Evolutionary conservation across 2,329 filamentous ascomycete genomes (phyloP), one percentile per base, ranked within the genome.

Genomic region (Cercospora berteroae): DNA sequence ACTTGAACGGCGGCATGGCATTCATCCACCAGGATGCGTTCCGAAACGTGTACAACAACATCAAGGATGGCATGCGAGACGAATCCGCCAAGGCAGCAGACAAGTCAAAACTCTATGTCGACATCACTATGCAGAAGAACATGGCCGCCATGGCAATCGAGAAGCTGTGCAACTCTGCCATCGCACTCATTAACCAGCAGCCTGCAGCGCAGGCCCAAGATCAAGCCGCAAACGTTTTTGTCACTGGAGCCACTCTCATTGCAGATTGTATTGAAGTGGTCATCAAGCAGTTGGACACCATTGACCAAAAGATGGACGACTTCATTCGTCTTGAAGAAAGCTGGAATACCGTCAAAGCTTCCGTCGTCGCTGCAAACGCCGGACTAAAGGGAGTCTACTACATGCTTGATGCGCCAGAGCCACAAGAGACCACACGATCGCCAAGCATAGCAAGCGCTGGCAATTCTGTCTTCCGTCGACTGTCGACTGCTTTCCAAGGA

Each of bases 21-120:
- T 82, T 81, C 62, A 79, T 81, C 0, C 80, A 83, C 64, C 79
- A 83, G 71, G 81, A 83, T 69, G 80, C 80, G 3, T 83, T 81
- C 74, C 80, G 82, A 66, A 79, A 78, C 27, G 78, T 83, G 7
- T 83, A 82, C 73, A 80, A 82, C 64, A 76, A 77, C 42, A 72
- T 79, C 25, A 82, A 81, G 72, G 74, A 77, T 31, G 73, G 68
- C 7, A 74, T 74, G 68, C 74, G 76, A 56, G 75, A 74, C 39
- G 75, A 77, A 29, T 73, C 75, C 20, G 58, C 48, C 23, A 74
- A 74, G 20, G 72, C 76, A 13, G 74, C 71, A 29, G 71, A 73
- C 65, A 70, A 67, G 44, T 73, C 80, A 5, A 77, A 80, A 56
- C 70, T 83, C n/a, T 78, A 79, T 52, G 80, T 83, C 61, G 80